Base-by-base conservation (phyloP, 2,329 filamentous ascomycete genomes). In the Neofusicoccum cordaticola region DNA sequence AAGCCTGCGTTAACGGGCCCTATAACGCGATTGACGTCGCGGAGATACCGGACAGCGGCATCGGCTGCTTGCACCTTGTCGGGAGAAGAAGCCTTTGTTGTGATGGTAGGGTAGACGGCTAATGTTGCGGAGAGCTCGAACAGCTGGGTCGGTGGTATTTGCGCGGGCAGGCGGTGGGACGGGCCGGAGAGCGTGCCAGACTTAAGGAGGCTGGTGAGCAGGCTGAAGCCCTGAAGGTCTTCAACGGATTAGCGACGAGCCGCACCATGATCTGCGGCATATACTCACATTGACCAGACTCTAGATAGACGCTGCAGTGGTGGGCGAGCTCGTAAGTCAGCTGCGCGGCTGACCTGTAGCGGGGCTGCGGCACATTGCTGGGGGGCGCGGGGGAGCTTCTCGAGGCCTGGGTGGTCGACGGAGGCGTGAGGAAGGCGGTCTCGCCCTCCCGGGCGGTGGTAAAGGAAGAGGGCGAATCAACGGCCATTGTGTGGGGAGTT, bases 81-180 rank as follows among this genome's bases (percentile, higher is more conserved):
- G 12, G 79, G 71, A 8, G 86, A 85, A 34, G 84, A 82, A 3
- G 89, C 85, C 57, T 91, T 87, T 2, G 89, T 95, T 0, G 93
- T 97, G 68, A 90, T 86, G 27, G 82, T 79, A 0, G 94, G 94
- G 71, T 97, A 92, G 13, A 95, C 85, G n/a, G 89, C 78, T n/a
- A 97, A 81, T 1, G 92, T 95, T 48, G 84, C 87, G n/a, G 93
- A 84, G 8, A 97, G 81, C 7, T 91, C 88, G 27, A 98, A 81
- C 68, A 94, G 88, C 64, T 86, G 85, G 0, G 90, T 83, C 2
- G 90, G 86, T 1, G 94, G 91, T 17, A 92, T 78, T 65, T 85
- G 85, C 11, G 85, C 85, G 0, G 86, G 81, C 37, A 75, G 72
- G 3, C 70, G 70, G 61, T 73, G 71, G 1, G 74, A 72, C 2